phyloP scores from a whole-genome alignment of 768 basidiomycete genomes.

The Auricularia sp. region DNA sequence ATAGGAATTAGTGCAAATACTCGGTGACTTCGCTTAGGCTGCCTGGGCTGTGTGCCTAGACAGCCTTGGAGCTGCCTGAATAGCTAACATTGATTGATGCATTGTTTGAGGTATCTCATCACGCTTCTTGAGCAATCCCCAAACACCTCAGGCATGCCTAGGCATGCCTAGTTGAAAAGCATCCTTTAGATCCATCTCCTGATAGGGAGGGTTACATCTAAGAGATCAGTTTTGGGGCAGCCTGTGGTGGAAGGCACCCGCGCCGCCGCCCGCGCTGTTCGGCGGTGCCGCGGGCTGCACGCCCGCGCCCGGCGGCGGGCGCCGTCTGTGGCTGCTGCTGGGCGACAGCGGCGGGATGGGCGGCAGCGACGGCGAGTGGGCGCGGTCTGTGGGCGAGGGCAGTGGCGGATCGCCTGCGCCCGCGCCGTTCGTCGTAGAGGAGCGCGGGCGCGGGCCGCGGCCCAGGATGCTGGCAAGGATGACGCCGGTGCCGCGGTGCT shows the following conservation, averaged over 20 bases:
- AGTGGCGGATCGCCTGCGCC: neutral
- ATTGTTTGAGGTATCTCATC: too few species aligned
- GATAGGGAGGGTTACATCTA: too few species aligned
- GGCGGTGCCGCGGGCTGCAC: neutral
- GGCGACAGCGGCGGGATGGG: neutral
- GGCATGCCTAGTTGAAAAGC: too few species aligned
- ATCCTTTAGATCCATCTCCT: too few species aligned
- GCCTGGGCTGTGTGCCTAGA: too few species aligned
- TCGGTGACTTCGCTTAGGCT: too few species aligned
- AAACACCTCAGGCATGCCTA: too few species aligned
- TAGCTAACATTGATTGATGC: too few species aligned
- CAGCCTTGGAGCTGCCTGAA: too few species aligned
- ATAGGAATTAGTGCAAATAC: too few species aligned
- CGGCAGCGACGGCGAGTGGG: neutral
- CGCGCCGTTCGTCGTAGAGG: neutral
- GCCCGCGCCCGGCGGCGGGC: neutral
- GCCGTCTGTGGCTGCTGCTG: neutral
- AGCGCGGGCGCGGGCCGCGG: neutral
- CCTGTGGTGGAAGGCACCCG: conserved; percentile 31
- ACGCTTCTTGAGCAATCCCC: too few species aligned
- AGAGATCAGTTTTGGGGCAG: too few species aligned
- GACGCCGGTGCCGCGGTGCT: neutral
- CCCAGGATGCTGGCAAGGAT: neutral
- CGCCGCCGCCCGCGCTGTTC: neutral
- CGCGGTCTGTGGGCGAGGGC: neutral